A percentile compares a stretch with the other conserved stretches of the same genome.
Conservation (phyloP, 2,329 filamentous ascomycete genomes). For the Calonectria leucothoes region DNA sequence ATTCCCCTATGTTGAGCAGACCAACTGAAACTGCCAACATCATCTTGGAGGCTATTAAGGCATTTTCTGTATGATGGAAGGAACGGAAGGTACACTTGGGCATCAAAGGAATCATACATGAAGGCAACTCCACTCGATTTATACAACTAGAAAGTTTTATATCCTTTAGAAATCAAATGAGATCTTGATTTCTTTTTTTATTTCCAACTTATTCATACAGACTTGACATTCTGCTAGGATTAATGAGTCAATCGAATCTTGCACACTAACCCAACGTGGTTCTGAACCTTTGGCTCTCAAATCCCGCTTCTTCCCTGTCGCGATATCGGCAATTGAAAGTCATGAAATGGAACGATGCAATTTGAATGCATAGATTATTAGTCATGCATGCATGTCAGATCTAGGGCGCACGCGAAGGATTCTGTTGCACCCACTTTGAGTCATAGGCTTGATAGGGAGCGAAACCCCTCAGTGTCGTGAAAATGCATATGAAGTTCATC, state of each 20-base stretch:
- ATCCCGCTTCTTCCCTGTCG: neutral
- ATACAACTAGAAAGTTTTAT: neutral
- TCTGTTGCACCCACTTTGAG: neutral
- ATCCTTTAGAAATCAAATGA: neutral
- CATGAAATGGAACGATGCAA: neutral
- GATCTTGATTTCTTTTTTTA: neutral
- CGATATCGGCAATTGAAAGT: neutral
- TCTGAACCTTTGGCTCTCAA: neutral
- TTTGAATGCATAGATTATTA: neutral
- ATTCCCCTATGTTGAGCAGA: slow-evolving; percentile 62
- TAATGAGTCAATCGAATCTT: neutral
- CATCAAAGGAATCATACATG: neutral
- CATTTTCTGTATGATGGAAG: slow-evolving; percentile 19
- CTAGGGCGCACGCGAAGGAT: neutral
- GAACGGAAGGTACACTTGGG: neutral
- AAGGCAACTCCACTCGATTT: neutral
- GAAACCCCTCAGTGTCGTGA: no score
- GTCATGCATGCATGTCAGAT: no score
- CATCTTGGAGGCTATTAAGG: slow-evolving; percentile 42
- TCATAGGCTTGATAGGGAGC: neutral
- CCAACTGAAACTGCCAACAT: slow-evolving; percentile 53
- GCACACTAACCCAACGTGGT: neutral
- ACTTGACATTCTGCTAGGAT: neutral
- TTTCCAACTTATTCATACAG: neutral
- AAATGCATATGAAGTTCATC: neutral